Evolutionary conservation across 176 grass and related monocot genomes (phyloP), one percentile per base, ranked within the genome.

Genomic region (Eremochloa ophiuroides): DNA sequence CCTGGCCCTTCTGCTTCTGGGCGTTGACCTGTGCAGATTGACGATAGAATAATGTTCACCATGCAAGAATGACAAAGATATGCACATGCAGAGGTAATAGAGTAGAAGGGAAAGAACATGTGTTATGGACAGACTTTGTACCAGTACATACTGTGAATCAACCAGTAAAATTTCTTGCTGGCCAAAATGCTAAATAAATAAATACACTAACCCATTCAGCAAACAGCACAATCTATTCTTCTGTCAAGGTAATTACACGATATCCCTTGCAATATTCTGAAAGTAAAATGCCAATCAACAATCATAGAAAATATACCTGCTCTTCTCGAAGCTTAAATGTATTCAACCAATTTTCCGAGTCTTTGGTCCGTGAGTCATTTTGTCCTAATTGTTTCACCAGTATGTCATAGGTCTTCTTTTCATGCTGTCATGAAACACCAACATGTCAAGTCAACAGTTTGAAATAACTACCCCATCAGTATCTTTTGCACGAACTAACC

Each of bases 321-420:
- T 90, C 85, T 77, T 93, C 93, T 61, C 93, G 89, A 64, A 69
- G 28, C 82, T 74, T 91, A 82, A 99, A 99, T 56, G 88, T 95
- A 67, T 89, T 90, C 74, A 99, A 83, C 96, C 96, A 99, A 87
- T 89, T 99, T 76, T 93, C 91, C 66, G 96, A 93, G 64, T 99
- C 96, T 81, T 85, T 93, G 22, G 91, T 95, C 39, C 93, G 90
- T 61, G 93, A 89, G 84, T 99, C 96, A 66, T 93, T 91, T 79
- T 64, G 83, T 33, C 96, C 96, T 70, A 99, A 80, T 75, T 95
- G 91, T 60, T 99, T 99, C 8, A 50, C 79, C 61, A 99, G 88
- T 91, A 99, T 99, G 78, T 83, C 93, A 59, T 95, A 88, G 51
- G 91, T 99, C 80, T 85, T 95, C 37, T 82, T 99, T 82, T 99